Base-by-base conservation (phyloP, 192 early-diverging fungal species). In the Coemansia sp. region DNA sequence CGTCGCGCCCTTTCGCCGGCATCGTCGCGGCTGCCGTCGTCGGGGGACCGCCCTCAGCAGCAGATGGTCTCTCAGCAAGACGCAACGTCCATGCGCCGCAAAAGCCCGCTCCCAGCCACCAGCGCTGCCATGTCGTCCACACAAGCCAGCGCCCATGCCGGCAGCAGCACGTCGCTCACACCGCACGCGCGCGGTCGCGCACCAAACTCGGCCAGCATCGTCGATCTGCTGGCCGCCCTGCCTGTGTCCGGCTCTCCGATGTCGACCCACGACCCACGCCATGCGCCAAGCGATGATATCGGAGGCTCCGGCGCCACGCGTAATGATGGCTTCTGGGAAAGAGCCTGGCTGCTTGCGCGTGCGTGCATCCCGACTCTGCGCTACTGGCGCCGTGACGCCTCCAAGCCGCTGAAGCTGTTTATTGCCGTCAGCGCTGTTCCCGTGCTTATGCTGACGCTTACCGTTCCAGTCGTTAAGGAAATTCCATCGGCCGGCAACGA, bases 381-480 rank as follows among this genome's bases (percentile, higher is more conserved):
- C 35, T 64, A 77, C 36, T 85, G 83, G 83, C 63, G 64, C 22
- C 52, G 71, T 2, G 67, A 64, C 17, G 72, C 78, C 3, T 59
- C 74, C 14, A 17, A 56, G 15, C 41, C 35, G 14, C 38, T 76
- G 20, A 81, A 77, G 51, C 52, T 57, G 12, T 77, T 85, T 62
- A 74, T 85, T 65, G 74, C 68, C 11, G 67, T 70, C 32, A 76
- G 73, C 33, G 78, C 78, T 2, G 22, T 84, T 8, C 82, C 83
- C 15, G 79, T 85, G 32, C 65, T 85, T n/a, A 37, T 75, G 3
- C 55, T 85, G 28, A 81, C 83, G 17, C 54, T 77, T 17, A 85
- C 83, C 0, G 79, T 85, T 0, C 83, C 83, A 18, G 83, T 85
- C 1, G 37, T 75, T 5, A 15, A 66, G 18, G 56, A 36, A 37